These are phyloP conservation scores for Ogataea pignaliae DNA, from an alignment of 805 yeast species.

Conservation along the genomic window DNA sequence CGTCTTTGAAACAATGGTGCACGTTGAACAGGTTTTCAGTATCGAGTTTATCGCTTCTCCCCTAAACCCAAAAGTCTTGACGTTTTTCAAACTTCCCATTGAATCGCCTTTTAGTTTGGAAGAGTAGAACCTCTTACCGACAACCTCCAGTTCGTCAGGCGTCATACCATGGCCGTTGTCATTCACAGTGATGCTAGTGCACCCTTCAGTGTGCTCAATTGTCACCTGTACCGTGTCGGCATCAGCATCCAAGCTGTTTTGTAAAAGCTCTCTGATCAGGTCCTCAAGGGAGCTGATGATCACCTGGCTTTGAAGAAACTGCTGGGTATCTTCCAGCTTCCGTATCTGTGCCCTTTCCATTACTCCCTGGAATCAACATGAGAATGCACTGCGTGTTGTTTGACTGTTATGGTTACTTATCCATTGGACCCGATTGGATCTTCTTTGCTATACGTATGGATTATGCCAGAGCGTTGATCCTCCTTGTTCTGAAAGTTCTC, in stretches of 20 bases:
- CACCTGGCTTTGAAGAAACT: slow-evolving; percentile 24
- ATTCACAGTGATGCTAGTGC: slow-evolving; percentile 34
- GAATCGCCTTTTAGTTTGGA: slow-evolving; percentile 40
- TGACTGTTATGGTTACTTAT: too few relatives aligned
- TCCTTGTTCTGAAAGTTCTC: too few relatives aligned
- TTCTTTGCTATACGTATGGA: too few relatives aligned
- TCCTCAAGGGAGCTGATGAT: slow-evolving; percentile 33
- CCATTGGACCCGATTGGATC: too few relatives aligned
- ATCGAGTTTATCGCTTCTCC: slow-evolving; percentile 68
- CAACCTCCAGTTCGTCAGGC: slow-evolving; percentile 38
- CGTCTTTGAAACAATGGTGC: slow-evolving; percentile 45
- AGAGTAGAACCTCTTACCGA: slow-evolving; percentile 50
- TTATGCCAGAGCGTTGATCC: too few relatives aligned
- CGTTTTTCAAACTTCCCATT: slow-evolving; percentile 30
- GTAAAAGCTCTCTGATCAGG: slow-evolving; percentile 46
- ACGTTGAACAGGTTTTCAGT: slow-evolving; percentile 37
- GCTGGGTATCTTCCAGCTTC: slow-evolving; percentile 1
- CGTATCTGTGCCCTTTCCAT: not conserved
- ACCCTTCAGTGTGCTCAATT: slow-evolving; percentile 21
- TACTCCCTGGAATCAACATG: not conserved
- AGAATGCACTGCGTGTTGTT: too few relatives aligned
- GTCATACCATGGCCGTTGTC: slow-evolving; percentile 76
- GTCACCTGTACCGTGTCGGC: slow-evolving; percentile 35
- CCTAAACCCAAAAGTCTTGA: slow-evolving; percentile 58
- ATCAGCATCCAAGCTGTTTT: slow-evolving; percentile 52